Evolutionary conservation across 169 alveolate genomes (phyloP).

Genomic region (Plasmodium gonderi): DNA sequence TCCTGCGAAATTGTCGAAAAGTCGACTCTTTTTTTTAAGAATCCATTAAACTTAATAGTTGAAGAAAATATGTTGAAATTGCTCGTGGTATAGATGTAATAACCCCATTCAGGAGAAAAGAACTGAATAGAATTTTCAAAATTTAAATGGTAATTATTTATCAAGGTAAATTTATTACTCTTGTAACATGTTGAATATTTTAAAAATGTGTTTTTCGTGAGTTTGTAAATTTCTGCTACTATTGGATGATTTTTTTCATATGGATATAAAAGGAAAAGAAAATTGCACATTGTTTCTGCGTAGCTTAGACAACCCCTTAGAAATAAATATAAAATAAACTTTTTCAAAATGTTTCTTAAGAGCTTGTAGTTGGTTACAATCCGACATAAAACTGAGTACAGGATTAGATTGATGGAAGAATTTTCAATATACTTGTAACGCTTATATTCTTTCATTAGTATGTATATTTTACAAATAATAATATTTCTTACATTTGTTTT

Average conservation of each 20-base stretch:
- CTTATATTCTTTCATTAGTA: conserved; percentile 39
- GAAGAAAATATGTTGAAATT: conserved; percentile 61
- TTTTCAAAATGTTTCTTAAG: neutral
- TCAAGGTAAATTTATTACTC: conserved; percentile 37
- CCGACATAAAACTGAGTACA: conserved; percentile 35
- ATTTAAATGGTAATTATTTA: conserved; percentile 18
- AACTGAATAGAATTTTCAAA: conserved; percentile 20
- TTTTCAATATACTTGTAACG: conserved; percentile 51
- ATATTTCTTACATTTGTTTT: conserved; percentile 36
- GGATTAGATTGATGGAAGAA: conserved; percentile 22
- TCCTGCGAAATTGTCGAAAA: conserved; percentile 5
- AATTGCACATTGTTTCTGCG: conserved; percentile 25
- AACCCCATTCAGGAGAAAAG: conserved; percentile 75
- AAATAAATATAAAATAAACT: conserved; percentile 31
- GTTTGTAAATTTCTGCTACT: neutral
- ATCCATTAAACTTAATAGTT: conserved; percentile 42
- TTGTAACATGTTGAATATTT: conserved; percentile 32
- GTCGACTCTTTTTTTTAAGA: conserved; percentile 20
- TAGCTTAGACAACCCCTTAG: conserved; percentile 57
- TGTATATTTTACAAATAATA: conserved; percentile 35
- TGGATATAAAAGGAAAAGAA: conserved; percentile 20
- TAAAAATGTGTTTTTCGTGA: conserved; percentile 37
- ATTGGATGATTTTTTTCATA: neutral
- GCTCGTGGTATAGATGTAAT: conserved; percentile 57
- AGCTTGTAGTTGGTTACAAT: neutral